A percentile compares a stretch with the other conserved stretches of the same genome.
Evolutionary conservation across 1,284 basidiomycete genomes (phyloP).

Genomic region (Stereum hirsutum): DNA sequence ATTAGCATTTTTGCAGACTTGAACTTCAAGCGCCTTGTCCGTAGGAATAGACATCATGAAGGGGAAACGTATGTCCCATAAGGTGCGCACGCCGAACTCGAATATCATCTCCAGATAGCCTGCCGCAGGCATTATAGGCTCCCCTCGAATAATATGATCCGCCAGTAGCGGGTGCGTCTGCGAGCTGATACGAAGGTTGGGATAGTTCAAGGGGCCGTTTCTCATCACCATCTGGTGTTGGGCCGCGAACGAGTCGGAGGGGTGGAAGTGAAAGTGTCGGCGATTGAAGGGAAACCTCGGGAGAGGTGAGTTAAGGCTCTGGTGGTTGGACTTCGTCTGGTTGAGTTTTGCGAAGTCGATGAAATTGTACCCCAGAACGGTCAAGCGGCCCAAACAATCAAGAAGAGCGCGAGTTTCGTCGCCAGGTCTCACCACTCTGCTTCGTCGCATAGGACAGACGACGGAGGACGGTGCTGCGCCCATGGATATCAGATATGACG

Average conservation of each 20-base stretch:
- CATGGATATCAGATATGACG: constrained; percentile 20
- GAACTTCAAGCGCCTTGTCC: constrained; percentile 19
- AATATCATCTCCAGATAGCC: constrained; percentile 31
- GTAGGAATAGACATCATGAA: constrained; percentile 18
- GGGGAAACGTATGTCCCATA: constrained; percentile 17
- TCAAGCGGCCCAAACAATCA: constrained; percentile 18
- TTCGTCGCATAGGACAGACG: constrained; percentile 21
- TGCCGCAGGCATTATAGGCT: constrained; percentile 35
- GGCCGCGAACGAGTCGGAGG: constrained; percentile 6
- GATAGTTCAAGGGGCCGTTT: constrained; percentile 25
- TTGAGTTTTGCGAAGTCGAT: background rate
- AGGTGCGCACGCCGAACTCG: constrained; percentile 15
- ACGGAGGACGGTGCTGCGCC: constrained; percentile 14
- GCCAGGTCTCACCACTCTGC: constrained; percentile 14
- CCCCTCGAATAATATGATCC: constrained; percentile 28
- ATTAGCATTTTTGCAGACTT: constrained; percentile 19
- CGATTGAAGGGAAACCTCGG: background rate
- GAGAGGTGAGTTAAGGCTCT: background rate
- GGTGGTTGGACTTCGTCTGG: background rate
- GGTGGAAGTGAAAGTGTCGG: background rate
- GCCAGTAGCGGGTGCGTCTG: constrained; percentile 27
- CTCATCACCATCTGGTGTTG: constrained; percentile 12
- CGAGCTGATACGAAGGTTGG: constrained; percentile 22
- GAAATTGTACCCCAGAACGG: constrained; percentile 16
- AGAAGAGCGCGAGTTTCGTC: constrained; percentile 12